Conservation (phyloP, 2,329 filamentous ascomycete species). For the Phaeosphaeriaceae sp. region DNA sequence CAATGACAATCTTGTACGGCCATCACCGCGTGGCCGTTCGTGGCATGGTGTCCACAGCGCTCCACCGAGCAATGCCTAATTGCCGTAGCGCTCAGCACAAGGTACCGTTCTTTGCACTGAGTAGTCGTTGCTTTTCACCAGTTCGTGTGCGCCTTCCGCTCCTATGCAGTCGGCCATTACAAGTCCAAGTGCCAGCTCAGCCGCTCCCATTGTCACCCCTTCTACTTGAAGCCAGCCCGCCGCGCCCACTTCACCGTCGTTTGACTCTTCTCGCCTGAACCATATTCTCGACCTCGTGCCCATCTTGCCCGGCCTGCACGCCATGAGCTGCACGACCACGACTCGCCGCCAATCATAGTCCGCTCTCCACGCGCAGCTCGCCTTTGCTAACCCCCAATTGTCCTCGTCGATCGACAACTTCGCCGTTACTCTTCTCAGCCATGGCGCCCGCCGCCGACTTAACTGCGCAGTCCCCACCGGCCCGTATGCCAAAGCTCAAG, state of each 20-base stretch:
- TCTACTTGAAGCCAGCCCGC: constrained; percentile 9
- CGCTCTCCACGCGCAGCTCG: constrained; percentile 14
- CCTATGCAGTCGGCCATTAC: background rate
- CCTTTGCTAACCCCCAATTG: constrained; percentile 27
- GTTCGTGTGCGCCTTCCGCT: constrained; percentile 4
- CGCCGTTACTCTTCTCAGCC: constrained; percentile 27
- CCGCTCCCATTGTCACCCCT: background rate
- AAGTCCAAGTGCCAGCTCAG: background rate
- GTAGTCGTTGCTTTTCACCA: constrained; percentile 13
- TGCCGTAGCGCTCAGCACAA: constrained; percentile 6
- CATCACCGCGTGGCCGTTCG: constrained; percentile 1
- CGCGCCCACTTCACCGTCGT: background rate
- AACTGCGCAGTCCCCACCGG: constrained; percentile 33
- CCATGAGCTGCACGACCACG: constrained; percentile 21
- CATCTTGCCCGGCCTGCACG: constrained; percentile 11
- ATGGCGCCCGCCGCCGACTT: constrained; percentile 40
- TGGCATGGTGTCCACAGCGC: background rate
- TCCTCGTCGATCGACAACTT: constrained; percentile 33
- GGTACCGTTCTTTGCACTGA: constrained; percentile 10
- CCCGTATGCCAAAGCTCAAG: constrained; percentile 45
- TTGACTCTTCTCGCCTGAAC: background rate
- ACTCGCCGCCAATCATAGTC: constrained; percentile 30
- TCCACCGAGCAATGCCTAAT: constrained; percentile 5
- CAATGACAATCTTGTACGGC: constrained; percentile 3
- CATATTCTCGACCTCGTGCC: background rate